Evolutionary conservation across 768 basidiomycete genomes (phyloP).

Genomic region (Flagelloscypha sp.): DNA sequence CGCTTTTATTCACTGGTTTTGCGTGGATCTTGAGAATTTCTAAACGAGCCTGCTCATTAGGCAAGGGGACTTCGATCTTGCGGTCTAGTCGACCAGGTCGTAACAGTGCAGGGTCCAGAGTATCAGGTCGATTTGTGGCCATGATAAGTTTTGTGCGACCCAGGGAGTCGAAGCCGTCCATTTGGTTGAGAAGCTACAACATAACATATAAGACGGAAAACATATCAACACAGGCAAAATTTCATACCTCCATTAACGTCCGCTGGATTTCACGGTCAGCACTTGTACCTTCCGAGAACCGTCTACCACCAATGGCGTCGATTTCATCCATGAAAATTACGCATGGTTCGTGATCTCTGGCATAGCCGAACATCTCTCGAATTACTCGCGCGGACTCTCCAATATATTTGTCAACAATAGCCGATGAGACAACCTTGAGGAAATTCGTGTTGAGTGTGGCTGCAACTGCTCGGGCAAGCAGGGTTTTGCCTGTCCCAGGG

Average conservation of each 20-base stretch:
- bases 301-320: conserved; percentile 91
- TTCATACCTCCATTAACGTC: conserved; percentile 87
- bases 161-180: conserved; percentile 98
- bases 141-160: conserved; percentile 96
- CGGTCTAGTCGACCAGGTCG: conserved; percentile 94
- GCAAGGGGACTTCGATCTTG: conserved; percentile 96
- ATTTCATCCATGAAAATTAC: conserved; percentile 99
- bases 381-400: conserved; percentile 95
- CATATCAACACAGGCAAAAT: background rate
- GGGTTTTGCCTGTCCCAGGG: conserved; percentile 93
- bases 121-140: conserved; percentile 99
- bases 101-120: conserved; percentile 91
- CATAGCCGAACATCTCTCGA: conserved; percentile 99
- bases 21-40: conserved; percentile 99
- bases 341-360: conserved; percentile 94
- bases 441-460: conserved; percentile 94
- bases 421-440: conserved; percentile 96
- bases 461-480: conserved; percentile 92
- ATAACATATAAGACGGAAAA: background rate
- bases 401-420: conserved; percentile 97
- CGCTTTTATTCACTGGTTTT: conserved; percentile 86
- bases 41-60: conserved; percentile 91
- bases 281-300: conserved; percentile 90
- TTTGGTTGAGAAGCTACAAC: conserved; percentile 87
- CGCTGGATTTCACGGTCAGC: conserved; percentile 98